These are phyloP conservation scores for Leptosphaerulina australis DNA, from an alignment of 2,329 filamentous ascomycete species.

Conservation along the genomic window DNA sequence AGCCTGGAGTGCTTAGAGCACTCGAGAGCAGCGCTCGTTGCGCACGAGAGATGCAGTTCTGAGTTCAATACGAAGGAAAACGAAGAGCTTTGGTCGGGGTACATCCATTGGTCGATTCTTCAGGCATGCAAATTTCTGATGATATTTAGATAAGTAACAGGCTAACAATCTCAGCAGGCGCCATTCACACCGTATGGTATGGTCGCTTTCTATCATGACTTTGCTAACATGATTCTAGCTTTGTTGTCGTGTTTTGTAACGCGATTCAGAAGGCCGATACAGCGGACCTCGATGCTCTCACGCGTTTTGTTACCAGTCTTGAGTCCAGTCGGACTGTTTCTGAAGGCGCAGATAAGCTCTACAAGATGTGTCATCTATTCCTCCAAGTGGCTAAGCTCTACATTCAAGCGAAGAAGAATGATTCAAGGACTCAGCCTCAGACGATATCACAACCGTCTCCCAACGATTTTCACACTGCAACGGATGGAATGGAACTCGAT, in stretches of 20 bases:
- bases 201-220: background rate
- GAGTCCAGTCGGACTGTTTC: constrained; percentile 59
- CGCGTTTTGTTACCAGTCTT: constrained; percentile 63
- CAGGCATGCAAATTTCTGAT: constrained; percentile 8
- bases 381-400: constrained; percentile 67
- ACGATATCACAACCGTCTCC: constrained; percentile 6
- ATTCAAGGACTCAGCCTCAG: constrained; percentile 32
- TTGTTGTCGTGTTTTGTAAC: constrained; percentile 58
- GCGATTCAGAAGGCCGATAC: constrained; percentile 59
- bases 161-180: constrained; percentile 40
- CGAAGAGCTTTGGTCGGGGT: constrained; percentile 44
- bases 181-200: constrained; percentile 53
- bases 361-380: constrained; percentile 67
- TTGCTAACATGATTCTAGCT: constrained; percentile 25
- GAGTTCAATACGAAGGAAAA: constrained; percentile 42
- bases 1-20: constrained; percentile 41
- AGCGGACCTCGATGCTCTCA: constrained; percentile 61
- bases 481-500: constrained; percentile 26
- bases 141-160: constrained; percentile 38
- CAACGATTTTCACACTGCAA: constrained; percentile 21
- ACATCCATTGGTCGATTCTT: constrained; percentile 43
- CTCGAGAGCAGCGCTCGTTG: constrained; percentile 39
- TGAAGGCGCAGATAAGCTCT: constrained; percentile 65
- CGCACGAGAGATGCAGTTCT: constrained; percentile 36
- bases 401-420: constrained; percentile 62